Conservation (phyloP, 129 eudicot genomes). For the Helianthus annuus region DNA sequence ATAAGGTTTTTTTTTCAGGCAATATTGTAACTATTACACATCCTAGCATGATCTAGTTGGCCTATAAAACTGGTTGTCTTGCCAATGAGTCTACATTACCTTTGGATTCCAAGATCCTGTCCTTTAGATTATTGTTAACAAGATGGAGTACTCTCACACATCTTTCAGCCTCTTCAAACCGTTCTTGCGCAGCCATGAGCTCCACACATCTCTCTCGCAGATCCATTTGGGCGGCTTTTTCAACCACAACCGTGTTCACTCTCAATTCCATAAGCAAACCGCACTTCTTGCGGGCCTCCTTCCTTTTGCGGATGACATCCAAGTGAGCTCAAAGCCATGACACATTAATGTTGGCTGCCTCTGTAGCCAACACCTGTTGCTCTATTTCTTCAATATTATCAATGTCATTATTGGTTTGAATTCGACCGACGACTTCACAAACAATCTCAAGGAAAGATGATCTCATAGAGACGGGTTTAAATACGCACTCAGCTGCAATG, state of each 20-base stretch:
- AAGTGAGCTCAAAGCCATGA: conserved; percentile 31
- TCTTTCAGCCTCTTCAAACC: conserved; percentile 30
- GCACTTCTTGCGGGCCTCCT: conserved; percentile 2
- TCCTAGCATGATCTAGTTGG: conserved; percentile 8
- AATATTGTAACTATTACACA: not conserved
- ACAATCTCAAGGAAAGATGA: conserved; percentile 31
- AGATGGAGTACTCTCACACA: conserved; percentile 29
- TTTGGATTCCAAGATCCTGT: conserved; percentile 25
- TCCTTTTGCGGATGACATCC: conserved; percentile 4
- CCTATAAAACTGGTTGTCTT: conserved; percentile 2
- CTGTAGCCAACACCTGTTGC: conserved; percentile 15
- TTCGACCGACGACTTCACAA: conserved; percentile 25
- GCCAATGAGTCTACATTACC: conserved; percentile 27
- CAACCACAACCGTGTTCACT: conserved; percentile 16
- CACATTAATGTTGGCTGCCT: conserved; percentile 28
- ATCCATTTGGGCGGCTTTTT: conserved; percentile 34
- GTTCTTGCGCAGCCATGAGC: conserved; percentile 33
- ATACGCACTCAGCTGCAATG: conserved; percentile 30
- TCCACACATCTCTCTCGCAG: conserved; percentile 23
- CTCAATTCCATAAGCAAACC: conserved; percentile 21
- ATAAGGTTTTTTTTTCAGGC: too few relatives aligned
- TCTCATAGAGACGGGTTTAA: conserved; percentile 23
- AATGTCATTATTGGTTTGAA: conserved; percentile 14
- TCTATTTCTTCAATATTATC: conserved; percentile 26
- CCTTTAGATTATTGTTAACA: conserved; percentile 27